Conservation (phyloP, 2,329 filamentous ascomycete genomes). For the Ophiostoma sp. region DNA sequence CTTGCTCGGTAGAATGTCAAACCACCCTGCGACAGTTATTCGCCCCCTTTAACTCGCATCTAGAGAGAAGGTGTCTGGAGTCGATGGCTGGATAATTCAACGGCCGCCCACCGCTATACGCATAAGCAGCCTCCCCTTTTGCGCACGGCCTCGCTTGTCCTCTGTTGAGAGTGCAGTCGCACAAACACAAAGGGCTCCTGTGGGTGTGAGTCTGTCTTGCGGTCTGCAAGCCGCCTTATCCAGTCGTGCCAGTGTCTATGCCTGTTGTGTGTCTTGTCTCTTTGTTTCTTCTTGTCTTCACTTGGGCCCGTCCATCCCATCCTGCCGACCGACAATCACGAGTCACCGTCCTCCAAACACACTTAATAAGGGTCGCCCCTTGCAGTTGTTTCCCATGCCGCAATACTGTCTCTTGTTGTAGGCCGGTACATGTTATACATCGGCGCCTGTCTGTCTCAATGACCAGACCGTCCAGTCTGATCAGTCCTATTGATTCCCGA, state of each 20-base stretch:
- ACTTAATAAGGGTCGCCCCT: not conserved
- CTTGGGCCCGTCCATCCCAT: not conserved
- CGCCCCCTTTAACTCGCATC: not conserved
- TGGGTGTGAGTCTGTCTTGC: not conserved
- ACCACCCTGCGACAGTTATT: not conserved
- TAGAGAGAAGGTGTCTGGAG: not conserved
- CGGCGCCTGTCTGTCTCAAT: not conserved
- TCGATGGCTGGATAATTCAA: not conserved
- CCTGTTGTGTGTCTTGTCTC: not conserved
- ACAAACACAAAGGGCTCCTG: not conserved
- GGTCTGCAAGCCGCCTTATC: not conserved
- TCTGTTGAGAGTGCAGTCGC: not conserved
- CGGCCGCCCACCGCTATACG: not conserved
- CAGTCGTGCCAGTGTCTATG: not conserved
- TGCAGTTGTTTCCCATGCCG: not conserved
- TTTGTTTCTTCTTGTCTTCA: not conserved
- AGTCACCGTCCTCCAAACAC: not conserved
- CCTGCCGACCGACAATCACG: not conserved
- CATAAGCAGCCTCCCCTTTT: not conserved
- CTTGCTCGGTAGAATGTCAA: not conserved
- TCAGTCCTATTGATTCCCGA: not conserved
- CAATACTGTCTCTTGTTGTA: not conserved
- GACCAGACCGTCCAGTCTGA: not conserved
- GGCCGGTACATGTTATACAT: not conserved
- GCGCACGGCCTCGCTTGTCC: slow-evolving; percentile 1